A percentile compares a stretch with the other conserved stretches of the same genome.
phyloP scores from a whole-genome alignment of 1,139 yeast genomes.

The Suhomyces panamericanus region DNA sequence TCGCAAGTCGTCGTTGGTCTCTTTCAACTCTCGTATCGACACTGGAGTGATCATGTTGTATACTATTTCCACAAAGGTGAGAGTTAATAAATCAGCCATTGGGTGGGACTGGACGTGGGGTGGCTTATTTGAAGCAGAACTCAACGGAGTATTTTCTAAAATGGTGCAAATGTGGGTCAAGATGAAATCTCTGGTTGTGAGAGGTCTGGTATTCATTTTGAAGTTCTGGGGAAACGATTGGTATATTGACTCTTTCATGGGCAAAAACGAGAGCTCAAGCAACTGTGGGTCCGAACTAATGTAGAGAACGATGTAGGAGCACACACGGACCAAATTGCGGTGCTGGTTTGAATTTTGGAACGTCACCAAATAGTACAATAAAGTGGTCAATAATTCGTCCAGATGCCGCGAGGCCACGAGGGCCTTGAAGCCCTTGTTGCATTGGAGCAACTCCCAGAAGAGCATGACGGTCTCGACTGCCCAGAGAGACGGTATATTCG shows the following conservation, averaged over 20 bases:
- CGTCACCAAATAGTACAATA: conserved; percentile 58
- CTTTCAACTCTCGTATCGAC: conserved; percentile 18
- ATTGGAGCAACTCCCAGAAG: conserved; percentile 76
- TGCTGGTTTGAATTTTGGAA: conserved; percentile 34
- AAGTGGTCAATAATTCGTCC: conserved; percentile 53
- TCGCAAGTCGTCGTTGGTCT: conserved; percentile 27
- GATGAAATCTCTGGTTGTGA: conserved; percentile 63
- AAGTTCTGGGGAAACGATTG: conserved; percentile 50
- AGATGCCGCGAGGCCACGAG: conserved; percentile 51
- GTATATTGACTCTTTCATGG: conserved; percentile 41
- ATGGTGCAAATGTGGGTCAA: conserved; percentile 52
- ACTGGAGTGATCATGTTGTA: conserved; percentile 60
- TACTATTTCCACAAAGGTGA: conserved; percentile 55
- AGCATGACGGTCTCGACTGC: conserved; percentile 58
- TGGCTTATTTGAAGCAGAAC: too few species aligned
- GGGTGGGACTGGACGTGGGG: not conserved
- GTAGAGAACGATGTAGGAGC: conserved; percentile 60
- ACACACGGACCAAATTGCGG: conserved; percentile 54
- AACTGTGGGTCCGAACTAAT: conserved; percentile 53
- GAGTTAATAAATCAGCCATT: conserved; percentile 27
- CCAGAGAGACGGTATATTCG: conserved; percentile 47
- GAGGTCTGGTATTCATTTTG: conserved; percentile 35
- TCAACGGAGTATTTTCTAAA: conserved; percentile 19
- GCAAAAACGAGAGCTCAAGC: conserved; percentile 39
- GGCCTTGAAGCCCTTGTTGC: conserved; percentile 56